Evolutionary conservation across 78 protist species (phyloP).

Genomic region (slime mould (Dictyostelium discoideum)): DNA sequence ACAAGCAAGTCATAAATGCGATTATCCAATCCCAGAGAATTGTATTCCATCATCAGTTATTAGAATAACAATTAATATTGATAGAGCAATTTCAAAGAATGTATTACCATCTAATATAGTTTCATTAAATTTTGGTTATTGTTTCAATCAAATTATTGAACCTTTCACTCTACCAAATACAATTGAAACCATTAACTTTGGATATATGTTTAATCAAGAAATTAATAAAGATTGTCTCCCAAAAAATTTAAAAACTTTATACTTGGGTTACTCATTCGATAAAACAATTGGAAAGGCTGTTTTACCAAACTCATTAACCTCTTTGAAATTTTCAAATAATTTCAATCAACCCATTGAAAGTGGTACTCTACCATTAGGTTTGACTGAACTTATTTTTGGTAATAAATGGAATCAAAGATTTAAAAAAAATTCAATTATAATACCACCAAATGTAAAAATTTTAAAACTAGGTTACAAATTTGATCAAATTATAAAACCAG

Average conservation of each 20-base stretch:
- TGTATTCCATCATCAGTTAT: not conserved
- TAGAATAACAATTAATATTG: not conserved
- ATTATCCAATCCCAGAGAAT: not conserved
- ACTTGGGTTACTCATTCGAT: not conserved
- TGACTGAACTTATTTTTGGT: constrained; percentile 7
- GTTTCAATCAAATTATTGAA: not conserved
- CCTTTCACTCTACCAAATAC: not conserved
- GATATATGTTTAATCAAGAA: not conserved
- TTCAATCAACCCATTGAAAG: constrained; percentile 14
- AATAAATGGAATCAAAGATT: not conserved
- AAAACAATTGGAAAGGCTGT: not conserved
- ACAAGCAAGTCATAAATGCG: not conserved
- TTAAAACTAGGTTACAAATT: not conserved
- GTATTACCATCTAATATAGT: not conserved
- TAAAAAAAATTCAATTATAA: not conserved
- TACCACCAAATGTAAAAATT: not conserved
- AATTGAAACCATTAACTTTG: not conserved
- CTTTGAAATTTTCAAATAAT: not conserved
- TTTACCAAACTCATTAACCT: not conserved
- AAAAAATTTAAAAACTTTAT: not conserved
- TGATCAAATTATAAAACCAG: not conserved
- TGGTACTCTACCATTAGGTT: not conserved
- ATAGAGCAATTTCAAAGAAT: not conserved
- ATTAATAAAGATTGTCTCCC: not conserved
- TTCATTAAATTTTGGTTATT: not conserved